Conservation (phyloP, 2,329 filamentous ascomycete genomes). For the Calonectria henricotiae region DNA sequence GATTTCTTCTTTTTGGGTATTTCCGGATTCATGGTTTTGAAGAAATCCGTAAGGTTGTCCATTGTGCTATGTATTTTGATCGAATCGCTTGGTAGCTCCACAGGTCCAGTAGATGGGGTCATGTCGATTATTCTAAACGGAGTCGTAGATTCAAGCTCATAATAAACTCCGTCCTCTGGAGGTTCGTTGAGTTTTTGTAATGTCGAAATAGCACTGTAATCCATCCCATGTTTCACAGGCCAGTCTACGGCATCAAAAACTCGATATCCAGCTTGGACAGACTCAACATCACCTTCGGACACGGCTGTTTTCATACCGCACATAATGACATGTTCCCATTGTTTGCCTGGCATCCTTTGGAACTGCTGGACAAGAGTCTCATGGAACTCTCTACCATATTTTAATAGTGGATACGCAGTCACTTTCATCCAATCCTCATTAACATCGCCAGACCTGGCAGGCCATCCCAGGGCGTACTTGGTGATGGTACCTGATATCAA, state of each 20-base stretch:
- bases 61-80: too few relatives aligned
- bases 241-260: neutral
- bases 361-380: neutral
- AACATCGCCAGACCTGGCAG: too few relatives aligned
- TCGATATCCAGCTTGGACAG: constrained; percentile 1
- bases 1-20: neutral
- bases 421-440: too few relatives aligned
- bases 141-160: neutral
- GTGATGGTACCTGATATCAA: neutral
- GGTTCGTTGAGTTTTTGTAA: neutral
- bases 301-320: neutral
- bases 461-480: neutral
- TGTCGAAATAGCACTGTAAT: neutral
- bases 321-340: neutral
- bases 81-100: neutral
- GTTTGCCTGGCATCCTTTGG: neutral
- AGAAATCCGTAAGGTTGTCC: too few relatives aligned
- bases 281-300: neutral
- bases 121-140: neutral
- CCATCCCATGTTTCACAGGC: neutral
- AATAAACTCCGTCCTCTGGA: neutral
- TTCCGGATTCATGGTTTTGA: neutral
- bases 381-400: neutral
- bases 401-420: neutral
- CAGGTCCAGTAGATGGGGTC: neutral